phyloP scores from a whole-genome alignment of 2,329 filamentous ascomycete genomes.

The Fusarium heterosporum region DNA sequence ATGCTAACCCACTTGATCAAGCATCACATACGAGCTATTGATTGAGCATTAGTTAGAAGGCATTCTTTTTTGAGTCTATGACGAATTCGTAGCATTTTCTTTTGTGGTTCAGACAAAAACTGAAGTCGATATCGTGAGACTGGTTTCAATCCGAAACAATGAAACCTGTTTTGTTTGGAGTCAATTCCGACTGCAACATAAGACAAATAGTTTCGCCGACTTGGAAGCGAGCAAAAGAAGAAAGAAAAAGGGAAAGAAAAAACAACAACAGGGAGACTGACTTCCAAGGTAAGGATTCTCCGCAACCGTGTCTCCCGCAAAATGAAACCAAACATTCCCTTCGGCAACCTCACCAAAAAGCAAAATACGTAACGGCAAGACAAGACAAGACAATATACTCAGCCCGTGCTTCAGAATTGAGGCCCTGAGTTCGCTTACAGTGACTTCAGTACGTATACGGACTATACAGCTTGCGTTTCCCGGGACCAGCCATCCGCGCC shows the following conservation, averaged over 20 bases:
- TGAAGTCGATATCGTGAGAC: slow-evolving; percentile 13
- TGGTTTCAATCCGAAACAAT: slow-evolving; percentile 31
- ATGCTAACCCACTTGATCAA: slow-evolving; percentile 5
- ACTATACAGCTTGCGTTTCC: slow-evolving; percentile 8
- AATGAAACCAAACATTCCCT: slow-evolving; percentile 38
- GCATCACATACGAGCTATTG: slow-evolving; percentile 1
- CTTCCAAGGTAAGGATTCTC: slow-evolving; percentile 19
- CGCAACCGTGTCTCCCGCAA: slow-evolving; percentile 22
- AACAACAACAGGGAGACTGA: slow-evolving; percentile 20
- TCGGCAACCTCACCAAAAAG: slow-evolving; percentile 24
- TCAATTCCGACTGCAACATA: slow-evolving; percentile 6
- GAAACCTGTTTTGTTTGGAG: slow-evolving; percentile 16
- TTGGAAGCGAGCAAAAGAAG: background rate
- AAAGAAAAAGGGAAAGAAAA: slow-evolving; percentile 6
- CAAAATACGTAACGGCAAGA: slow-evolving; percentile 12
- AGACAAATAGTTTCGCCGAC: slow-evolving; percentile 13
- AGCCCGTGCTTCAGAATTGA: slow-evolving; percentile 29
- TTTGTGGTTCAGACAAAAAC: background rate
- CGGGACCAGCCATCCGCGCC: slow-evolving; percentile 12
- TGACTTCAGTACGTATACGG: background rate
- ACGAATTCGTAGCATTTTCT: too few relatives aligned
- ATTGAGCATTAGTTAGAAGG: too few relatives aligned
- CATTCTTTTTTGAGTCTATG: background rate
- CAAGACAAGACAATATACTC: slow-evolving; percentile 4
- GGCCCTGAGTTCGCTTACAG: slow-evolving; percentile 27